These are phyloP conservation scores for Phoma herbarum DNA, from an alignment of 2,329 filamentous ascomycete genomes.

Conservation along the genomic window DNA sequence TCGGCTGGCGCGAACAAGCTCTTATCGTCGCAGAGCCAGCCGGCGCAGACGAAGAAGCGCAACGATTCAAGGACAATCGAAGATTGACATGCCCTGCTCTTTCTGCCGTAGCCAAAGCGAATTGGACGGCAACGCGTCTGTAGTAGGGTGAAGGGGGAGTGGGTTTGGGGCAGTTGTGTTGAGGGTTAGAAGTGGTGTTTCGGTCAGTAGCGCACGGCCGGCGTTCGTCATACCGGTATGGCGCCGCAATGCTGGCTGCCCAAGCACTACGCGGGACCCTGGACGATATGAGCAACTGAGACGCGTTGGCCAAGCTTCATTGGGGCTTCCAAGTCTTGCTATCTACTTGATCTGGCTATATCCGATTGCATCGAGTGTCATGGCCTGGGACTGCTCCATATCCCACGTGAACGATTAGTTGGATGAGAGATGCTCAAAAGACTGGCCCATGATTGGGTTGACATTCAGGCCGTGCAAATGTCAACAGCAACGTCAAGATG, in stretches of 20 bases:
- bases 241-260: conserved; percentile 22
- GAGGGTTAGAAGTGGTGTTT: conserved; percentile 34
- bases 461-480: background rate
- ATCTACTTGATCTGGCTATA: conserved; percentile 3
- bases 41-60: conserved; percentile 28
- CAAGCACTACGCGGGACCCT: conserved; percentile 20
- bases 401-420: conserved; percentile 24
- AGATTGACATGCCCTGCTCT: conserved; percentile 38
- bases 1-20: conserved; percentile 31
- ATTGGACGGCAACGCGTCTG: conserved; percentile 54
- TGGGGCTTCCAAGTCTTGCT: conserved; percentile 11
- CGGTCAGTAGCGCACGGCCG: conserved; percentile 39
- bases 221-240: conserved; percentile 37
- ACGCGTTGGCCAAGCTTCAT: conserved; percentile 16
- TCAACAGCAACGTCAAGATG: background rate
- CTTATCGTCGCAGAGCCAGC: conserved; percentile 35
- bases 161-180: conserved; percentile 33
- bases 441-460: conserved; percentile 9
- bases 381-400: background rate
- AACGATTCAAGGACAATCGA: conserved; percentile 15
- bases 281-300: conserved; percentile 2
- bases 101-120: conserved; percentile 54
- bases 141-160: conserved; percentile 20
- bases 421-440: conserved; percentile 10
- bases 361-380: background rate